Conservation (phyloP, 192 early-diverging fungal species). For the Jimgerdemannia flammicorona region DNA sequence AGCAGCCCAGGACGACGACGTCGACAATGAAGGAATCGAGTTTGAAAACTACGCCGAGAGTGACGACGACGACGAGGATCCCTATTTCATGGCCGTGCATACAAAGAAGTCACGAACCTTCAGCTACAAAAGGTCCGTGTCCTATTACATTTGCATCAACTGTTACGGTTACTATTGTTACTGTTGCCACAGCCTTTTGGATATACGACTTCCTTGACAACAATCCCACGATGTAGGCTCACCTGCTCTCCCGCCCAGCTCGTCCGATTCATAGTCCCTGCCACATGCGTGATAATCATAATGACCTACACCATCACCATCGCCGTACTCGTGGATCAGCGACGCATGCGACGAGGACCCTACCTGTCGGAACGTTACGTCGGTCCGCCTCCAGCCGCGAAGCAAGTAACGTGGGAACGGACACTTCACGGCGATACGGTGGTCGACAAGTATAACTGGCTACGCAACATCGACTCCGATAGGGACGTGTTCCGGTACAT, state of each 20-base stretch:
- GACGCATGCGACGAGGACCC: constrained; percentile 4
- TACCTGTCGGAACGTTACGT: background rate
- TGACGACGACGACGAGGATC: constrained; percentile 40
- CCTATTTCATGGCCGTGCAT: constrained; percentile 33
- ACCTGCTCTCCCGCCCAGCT: constrained; percentile 33
- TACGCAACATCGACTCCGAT: background rate
- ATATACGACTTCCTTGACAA: background rate
- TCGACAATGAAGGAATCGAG: constrained; percentile 30
- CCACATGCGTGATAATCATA: constrained; percentile 27
- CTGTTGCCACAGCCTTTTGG: background rate
- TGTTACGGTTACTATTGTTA: background rate
- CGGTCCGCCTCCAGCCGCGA: background rate
- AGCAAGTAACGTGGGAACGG: background rate
- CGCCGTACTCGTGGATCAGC: constrained; percentile 21
- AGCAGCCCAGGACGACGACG: constrained; percentile 1
- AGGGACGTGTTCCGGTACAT: background rate
- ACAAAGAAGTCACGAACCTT: constrained; percentile 31
- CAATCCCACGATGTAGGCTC: constrained; percentile 8
- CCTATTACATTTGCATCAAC: background rate
- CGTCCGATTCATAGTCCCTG: constrained; percentile 25
- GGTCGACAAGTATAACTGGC: background rate
- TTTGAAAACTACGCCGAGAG: constrained; percentile 38
- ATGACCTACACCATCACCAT: constrained; percentile 29
- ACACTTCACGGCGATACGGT: background rate
- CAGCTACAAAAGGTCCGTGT: constrained; percentile 19